Conservation (phyloP, 192 early-diverging fungal genomes). For the Backusella liffmaniae region DNA sequence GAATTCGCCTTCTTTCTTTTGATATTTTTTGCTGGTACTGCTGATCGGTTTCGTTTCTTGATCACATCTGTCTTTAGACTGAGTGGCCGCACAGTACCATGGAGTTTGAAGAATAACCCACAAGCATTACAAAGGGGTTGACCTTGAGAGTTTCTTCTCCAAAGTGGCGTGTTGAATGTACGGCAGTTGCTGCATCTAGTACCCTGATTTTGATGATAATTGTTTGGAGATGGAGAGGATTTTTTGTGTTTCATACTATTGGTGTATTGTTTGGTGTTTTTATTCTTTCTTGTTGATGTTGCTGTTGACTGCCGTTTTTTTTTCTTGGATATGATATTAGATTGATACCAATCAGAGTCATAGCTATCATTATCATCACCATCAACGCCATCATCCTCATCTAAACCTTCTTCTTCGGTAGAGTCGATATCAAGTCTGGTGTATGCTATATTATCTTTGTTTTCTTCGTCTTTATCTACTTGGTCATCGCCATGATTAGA, state of each 20-base stretch:
- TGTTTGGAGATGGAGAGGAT: not conserved
- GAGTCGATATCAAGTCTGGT: not conserved
- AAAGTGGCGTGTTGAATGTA: constrained; percentile 83
- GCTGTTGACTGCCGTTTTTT: not conserved
- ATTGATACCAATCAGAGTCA: constrained; percentile 8
- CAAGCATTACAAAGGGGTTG: constrained; percentile 93
- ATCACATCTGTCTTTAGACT: constrained; percentile 84
- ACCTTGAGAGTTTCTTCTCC: constrained; percentile 83
- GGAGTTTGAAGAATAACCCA: constrained; percentile 91
- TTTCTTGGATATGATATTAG: not conserved
- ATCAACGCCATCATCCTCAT: not conserved
- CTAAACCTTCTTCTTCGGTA: not conserved
- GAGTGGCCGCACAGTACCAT: constrained; percentile 78
- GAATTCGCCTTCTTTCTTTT: not conserved
- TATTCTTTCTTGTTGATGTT: not conserved
- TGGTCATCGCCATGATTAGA: not conserved
- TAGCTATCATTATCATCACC: not conserved
- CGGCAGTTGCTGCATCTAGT: constrained; percentile 75
- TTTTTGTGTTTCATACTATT: not conserved
- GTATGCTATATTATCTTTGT: not conserved
- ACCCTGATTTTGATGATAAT: not conserved
- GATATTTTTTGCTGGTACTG: not conserved
- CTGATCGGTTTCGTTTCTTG: constrained; percentile 73
- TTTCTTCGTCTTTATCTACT: not conserved
- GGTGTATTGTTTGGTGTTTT: not conserved